Conservation (phyloP, 805 yeast genomes). For the Grigorovia jiainica region DNA sequence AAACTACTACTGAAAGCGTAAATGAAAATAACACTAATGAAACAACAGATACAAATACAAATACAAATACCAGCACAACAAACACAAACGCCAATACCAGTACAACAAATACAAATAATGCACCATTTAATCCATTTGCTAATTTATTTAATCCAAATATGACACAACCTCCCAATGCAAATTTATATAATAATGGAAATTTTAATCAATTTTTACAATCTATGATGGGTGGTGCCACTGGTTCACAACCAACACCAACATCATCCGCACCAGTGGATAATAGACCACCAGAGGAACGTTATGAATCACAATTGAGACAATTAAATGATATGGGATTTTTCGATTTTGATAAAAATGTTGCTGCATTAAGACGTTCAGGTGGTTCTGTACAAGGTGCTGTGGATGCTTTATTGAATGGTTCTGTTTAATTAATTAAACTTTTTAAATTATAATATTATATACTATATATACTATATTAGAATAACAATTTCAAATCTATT, state of each 20-base stretch:
- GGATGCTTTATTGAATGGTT: constrained; percentile 68
- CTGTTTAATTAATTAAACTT: constrained; percentile 27
- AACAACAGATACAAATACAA: constrained; percentile 18
- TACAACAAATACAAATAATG: constrained; percentile 12
- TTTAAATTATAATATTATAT: neutral
- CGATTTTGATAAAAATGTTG: constrained; percentile 86
- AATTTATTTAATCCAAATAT: constrained; percentile 31
- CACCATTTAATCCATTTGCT: constrained; percentile 41
- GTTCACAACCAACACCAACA: constrained; percentile 8
- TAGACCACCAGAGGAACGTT: constrained; percentile 75
- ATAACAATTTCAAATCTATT: no score
- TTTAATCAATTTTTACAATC: constrained; percentile 39
- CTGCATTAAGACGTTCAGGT: constrained; percentile 88
- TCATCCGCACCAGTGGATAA: constrained; percentile 35
- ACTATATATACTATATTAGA: neutral
- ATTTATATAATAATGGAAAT: constrained; percentile 12
- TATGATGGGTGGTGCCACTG: constrained; percentile 32
- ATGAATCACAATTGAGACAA: constrained; percentile 61
- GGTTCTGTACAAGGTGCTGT: constrained; percentile 97
- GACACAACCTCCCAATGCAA: constrained; percentile 33
- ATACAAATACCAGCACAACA: constrained; percentile 1
- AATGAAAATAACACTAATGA: no score
- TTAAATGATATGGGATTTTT: constrained; percentile 78
- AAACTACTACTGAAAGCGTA: constrained; percentile 18
- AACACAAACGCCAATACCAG: constrained; percentile 14